Conservation (phyloP, 2,329 filamentous ascomycete species). For the Cladosporium sp. region DNA sequence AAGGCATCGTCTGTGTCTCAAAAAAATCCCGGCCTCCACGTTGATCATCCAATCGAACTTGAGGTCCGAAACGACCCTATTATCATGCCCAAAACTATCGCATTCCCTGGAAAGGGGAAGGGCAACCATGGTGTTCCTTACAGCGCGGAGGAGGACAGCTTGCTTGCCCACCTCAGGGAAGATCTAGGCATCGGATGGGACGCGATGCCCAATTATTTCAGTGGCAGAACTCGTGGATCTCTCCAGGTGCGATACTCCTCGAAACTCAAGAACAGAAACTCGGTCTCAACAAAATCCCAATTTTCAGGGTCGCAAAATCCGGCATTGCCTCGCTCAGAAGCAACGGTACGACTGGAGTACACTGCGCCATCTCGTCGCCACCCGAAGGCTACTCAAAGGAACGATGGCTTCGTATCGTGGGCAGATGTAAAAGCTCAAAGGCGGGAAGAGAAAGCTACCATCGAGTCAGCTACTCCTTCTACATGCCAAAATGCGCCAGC, state of each 20-base stretch:
- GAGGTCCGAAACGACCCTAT: background rate
- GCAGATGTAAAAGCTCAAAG: conserved; percentile 11
- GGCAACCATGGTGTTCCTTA: conserved; percentile 22
- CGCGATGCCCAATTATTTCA: conserved; percentile 39
- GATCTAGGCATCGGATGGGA: conserved; percentile 40
- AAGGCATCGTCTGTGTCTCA: background rate
- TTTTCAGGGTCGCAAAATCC: background rate
- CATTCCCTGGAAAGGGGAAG: background rate
- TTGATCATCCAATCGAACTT: background rate
- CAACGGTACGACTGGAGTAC: background rate
- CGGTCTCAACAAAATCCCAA: background rate
- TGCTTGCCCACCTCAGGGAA: conserved; percentile 45
- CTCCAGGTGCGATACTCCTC: conserved; percentile 32
- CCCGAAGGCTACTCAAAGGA: background rate
- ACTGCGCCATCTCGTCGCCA: background rate
- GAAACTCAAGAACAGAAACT: conserved; percentile 17
- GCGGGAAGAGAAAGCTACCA: background rate
- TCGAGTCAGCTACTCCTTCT: background rate
- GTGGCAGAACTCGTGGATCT: conserved; percentile 33
- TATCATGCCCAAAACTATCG: background rate
- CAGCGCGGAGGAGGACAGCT: conserved; percentile 32
- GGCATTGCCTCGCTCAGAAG: background rate
- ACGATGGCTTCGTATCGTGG: conserved; percentile 31
- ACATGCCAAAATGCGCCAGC: no score
- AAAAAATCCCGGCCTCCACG: background rate